Conservation (phyloP, 352 stramenopile species). For the Pythium diclinum region DNA sequence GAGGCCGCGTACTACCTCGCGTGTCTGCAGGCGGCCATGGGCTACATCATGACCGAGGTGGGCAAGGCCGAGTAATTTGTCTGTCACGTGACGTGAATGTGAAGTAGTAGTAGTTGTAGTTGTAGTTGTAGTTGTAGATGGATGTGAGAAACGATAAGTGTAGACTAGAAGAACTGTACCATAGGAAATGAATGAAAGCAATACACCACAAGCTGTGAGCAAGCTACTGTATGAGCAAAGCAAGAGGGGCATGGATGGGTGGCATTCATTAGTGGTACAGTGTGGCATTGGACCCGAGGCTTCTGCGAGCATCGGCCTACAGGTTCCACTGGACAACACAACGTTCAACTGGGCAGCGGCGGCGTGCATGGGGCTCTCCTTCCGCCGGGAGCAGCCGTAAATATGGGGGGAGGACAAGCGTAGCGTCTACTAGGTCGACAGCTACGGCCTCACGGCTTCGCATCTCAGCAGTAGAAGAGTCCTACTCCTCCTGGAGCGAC, state of each 20-base stretch:
- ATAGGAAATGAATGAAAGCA: constrained; percentile 10
- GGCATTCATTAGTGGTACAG: neutral
- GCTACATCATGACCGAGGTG: constrained; percentile 64
- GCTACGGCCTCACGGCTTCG: constrained; percentile 1
- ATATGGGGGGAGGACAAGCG: constrained; percentile 4
- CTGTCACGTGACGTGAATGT: neutral
- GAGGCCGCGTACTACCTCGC: constrained; percentile 83
- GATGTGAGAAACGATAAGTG: neutral
- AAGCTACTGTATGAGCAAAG: too few relatives aligned
- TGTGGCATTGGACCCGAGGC: neutral
- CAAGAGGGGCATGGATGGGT: neutral
- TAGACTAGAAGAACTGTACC: constrained; percentile 7
- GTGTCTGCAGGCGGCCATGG: constrained; percentile 71
- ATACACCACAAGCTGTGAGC: neutral
- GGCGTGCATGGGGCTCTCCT: constrained; percentile 11
- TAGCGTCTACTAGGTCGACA: neutral
- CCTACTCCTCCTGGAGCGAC: constrained; percentile 50
- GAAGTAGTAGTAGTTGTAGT: neutral
- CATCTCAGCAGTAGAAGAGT: neutral
- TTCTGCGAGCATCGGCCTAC: neutral
- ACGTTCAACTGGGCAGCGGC: neutral
- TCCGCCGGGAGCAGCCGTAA: constrained; percentile 23
- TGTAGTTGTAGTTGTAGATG: neutral
- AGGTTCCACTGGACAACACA: neutral
- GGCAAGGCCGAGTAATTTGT: constrained; percentile 10